These are phyloP conservation scores for Ascochyta rabiei DNA, from an alignment of 2,329 filamentous ascomycete genomes.

Conservation along the genomic window DNA sequence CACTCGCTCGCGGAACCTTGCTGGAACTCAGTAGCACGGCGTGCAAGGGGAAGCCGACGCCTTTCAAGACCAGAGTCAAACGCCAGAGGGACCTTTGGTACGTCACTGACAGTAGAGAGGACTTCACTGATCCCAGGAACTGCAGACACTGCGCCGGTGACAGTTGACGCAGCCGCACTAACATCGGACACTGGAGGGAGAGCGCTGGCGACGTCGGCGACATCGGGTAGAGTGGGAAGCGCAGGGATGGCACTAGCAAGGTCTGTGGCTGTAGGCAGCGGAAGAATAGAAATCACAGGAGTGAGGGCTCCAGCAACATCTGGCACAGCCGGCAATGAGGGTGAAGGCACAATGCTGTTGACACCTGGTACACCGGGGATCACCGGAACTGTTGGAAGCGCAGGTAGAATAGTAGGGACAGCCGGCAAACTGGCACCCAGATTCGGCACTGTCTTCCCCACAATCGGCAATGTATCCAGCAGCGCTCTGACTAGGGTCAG, in stretches of 20 bases:
- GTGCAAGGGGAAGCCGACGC: not conserved
- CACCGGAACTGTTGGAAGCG: not conserved
- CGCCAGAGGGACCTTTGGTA: not conserved
- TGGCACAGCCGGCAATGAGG: not conserved
- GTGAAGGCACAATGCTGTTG: not conserved
- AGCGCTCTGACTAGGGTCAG: not conserved
- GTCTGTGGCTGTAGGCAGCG: not conserved
- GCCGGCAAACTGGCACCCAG: not conserved
- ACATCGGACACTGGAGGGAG: not conserved
- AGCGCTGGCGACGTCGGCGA: not conserved
- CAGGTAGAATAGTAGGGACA: not conserved
- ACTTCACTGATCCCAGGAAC: not conserved
- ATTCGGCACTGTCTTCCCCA: not conserved
- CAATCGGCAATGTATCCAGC: not conserved
- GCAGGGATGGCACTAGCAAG: too few relatives aligned
- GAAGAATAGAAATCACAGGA: too few relatives aligned
- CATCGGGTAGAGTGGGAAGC: not conserved
- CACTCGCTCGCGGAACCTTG: constrained; percentile 7
- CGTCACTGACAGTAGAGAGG: not conserved
- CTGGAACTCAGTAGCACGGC: not conserved
- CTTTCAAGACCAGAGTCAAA: not conserved
- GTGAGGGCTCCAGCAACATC: not conserved
- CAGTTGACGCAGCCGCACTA: not conserved
- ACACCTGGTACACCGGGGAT: not conserved
- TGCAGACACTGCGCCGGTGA: not conserved